phyloP scores from a whole-genome alignment of 1,139 yeast genomes.

The Hyphopichia fennica region DNA sequence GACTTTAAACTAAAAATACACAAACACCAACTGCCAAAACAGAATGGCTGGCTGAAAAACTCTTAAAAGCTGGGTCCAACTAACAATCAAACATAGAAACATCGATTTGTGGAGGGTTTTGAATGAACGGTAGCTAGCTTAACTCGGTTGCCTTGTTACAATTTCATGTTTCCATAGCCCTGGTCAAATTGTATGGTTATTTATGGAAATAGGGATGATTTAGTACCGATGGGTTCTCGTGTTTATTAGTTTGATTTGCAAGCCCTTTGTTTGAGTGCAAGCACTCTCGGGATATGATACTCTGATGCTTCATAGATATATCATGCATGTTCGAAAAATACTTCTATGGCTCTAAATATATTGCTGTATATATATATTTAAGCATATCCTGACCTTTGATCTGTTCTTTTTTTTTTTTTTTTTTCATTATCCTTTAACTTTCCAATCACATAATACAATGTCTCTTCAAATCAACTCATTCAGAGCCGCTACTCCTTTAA shows the following conservation, averaged over 20 bases:
- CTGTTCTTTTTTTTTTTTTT: neutral
- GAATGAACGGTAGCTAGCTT: too few species aligned
- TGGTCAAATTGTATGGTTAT: neutral
- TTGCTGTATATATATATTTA: neutral
- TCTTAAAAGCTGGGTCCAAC: too few species aligned
- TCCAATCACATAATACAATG: neutral
- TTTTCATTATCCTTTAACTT: neutral
- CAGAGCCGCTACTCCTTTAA: neutral
- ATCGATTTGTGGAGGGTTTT: too few species aligned
- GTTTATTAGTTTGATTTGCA: neutral
- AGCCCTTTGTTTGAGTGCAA: too few species aligned
- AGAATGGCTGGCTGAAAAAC: neutral
- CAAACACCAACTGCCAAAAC: neutral
- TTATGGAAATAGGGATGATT: neutral
- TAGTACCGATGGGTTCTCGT: neutral
- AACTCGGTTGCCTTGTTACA: neutral
- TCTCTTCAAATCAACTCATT: neutral
- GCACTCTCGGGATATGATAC: too few species aligned
- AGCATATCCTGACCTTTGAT: neutral
- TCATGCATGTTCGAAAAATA: too few species aligned
- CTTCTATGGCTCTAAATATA: too few species aligned
- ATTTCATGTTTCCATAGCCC: neutral
- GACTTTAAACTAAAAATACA: neutral
- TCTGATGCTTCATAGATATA: too few species aligned
- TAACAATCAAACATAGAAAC: neutral